Conservation (phyloP, 75 land plant species). For the Picea sitchensis region DNA sequence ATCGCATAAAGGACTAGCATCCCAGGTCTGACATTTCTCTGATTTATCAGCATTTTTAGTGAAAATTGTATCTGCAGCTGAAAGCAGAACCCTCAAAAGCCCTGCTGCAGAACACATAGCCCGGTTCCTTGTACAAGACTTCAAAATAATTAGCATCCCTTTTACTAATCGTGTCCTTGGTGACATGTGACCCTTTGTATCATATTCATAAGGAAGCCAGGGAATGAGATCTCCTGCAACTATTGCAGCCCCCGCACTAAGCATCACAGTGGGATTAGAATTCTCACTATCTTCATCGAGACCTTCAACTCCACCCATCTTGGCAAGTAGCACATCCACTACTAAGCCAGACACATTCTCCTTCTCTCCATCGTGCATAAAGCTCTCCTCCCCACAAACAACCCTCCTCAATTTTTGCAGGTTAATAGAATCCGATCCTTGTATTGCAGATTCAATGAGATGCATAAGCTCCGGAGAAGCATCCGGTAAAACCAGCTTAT, state of each 20-base stretch:
- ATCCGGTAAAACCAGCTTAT: slow-evolving; percentile 56
- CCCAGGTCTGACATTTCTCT: slow-evolving; percentile 43
- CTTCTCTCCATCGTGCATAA: slow-evolving; percentile 37
- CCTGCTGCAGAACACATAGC: slow-evolving; percentile 91
- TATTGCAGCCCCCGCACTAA: slow-evolving; percentile 88
- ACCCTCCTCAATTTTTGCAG: slow-evolving; percentile 56
- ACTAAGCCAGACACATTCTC: slow-evolving; percentile 47
- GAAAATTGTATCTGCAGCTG: slow-evolving; percentile 70
- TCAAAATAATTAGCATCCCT: slow-evolving; percentile 64
- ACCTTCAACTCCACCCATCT: slow-evolving; percentile 92
- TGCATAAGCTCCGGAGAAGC: slow-evolving; percentile 87
- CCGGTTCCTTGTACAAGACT: slow-evolving; percentile 88
- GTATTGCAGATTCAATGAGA: slow-evolving; percentile 87
- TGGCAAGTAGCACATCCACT: slow-evolving; percentile 88
- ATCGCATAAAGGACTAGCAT: slow-evolving; percentile 56
- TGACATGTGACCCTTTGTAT: slow-evolving; percentile 33
- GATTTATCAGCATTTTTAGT: slow-evolving; percentile 17
- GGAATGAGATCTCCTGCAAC: slow-evolving; percentile 88
- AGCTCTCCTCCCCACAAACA: slow-evolving; percentile 52
- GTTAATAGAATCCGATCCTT: slow-evolving; percentile 61
- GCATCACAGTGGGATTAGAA: slow-evolving; percentile 84
- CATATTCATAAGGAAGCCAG: slow-evolving; percentile 62
- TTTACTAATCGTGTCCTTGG: slow-evolving; percentile 88
- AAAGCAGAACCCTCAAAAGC: slow-evolving; percentile 69
- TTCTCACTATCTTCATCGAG: slow-evolving; percentile 40